Base-by-base conservation (phyloP, 257 asterid species). In the Petunia axillaris region DNA sequence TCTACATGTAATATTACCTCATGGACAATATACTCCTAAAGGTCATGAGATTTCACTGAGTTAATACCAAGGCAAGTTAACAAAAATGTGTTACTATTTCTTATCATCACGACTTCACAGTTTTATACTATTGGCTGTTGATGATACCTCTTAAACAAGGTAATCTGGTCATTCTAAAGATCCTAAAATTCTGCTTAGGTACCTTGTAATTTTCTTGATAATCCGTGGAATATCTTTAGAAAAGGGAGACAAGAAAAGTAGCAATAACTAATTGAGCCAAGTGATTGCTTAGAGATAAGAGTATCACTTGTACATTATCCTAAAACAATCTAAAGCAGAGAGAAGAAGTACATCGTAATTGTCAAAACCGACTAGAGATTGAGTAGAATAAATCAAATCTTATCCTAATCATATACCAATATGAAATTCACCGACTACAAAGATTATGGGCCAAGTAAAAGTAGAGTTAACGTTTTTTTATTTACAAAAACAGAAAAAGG, bases 361-460 rank as follows among this genome's bases (percentile, higher is more conserved):
- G 65, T 59, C 65, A 59, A 25, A 59, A 25, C 65, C 11, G 39
- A 16, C 65, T 2, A 59, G 7, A 59, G 65, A 59, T 16, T 16
- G 38, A 59, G 13, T 60, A 65, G 15, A 8, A 78, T 48, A 78
- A 65, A 79, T 41, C 16, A 48, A 67, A 84, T 80, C 43, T 44
- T 67, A 78, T 67, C 52, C 70, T 41, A 66, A 58, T 58, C 57
- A 62, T 83, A 67, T 58, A 25, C 25, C 25, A 41, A 44, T n/a
- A 62, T 65, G 77, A 75, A 64, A 60, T 40, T 59, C 39, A 25
- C 13, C 65, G 53, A 68, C 13, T 68, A 68, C 57, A 43, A 41
- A 14, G 15, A 4, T 6, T 43, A 25, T 25, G 25, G 2, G 52
- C 6, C 1, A 59, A 25, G 64, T 16, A 59, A 16, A 59, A 16